These are phyloP conservation scores for Monascus ruber DNA, from an alignment of 2,329 filamentous ascomycete species.

Conservation along the genomic window DNA sequence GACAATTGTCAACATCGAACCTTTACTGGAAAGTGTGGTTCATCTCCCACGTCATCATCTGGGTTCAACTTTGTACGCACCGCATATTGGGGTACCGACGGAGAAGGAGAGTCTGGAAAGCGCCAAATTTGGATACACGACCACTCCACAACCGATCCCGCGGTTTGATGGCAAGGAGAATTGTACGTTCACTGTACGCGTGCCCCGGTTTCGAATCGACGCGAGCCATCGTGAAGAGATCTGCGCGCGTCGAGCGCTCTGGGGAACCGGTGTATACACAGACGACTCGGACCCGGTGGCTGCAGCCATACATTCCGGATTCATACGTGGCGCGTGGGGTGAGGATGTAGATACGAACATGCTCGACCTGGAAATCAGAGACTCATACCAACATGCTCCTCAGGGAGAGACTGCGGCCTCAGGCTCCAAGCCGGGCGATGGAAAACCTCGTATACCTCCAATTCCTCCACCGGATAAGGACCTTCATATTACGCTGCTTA, in stretches of 20 bases:
- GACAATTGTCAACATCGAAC: conserved; percentile 55
- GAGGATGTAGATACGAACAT: conserved; percentile 62
- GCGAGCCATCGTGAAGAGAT: conserved; percentile 67
- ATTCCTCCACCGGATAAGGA: conserved; percentile 58
- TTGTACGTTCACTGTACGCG: conserved; percentile 78
- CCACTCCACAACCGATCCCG: conserved; percentile 61
- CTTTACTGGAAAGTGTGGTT: conserved; percentile 60
- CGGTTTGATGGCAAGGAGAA: conserved; percentile 70
- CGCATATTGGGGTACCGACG: conserved; percentile 45
- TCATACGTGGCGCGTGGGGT: conserved; percentile 79
- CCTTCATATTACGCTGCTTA: conserved; percentile 73
- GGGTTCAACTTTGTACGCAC: conserved; percentile 71
- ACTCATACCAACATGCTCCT: conserved; percentile 34
- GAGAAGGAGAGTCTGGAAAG: conserved; percentile 31
- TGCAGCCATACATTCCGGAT: conserved; percentile 85
- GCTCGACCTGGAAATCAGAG: conserved; percentile 46
- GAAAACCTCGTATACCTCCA: conserved; percentile 23
- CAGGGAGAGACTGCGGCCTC: conserved; percentile 26
- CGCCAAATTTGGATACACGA: conserved; percentile 47
- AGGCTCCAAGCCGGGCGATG: conserved; percentile 8
- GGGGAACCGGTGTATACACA: conserved; percentile 90
- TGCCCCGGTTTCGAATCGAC: conserved; percentile 67
- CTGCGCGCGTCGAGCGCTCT: conserved; percentile 66
- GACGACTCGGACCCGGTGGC: conserved; percentile 92
- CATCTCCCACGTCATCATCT: conserved; percentile 66